Base-by-base conservation (phyloP, 176 grass and related monocot species). In the Puccinellia tenuiflora region DNA sequence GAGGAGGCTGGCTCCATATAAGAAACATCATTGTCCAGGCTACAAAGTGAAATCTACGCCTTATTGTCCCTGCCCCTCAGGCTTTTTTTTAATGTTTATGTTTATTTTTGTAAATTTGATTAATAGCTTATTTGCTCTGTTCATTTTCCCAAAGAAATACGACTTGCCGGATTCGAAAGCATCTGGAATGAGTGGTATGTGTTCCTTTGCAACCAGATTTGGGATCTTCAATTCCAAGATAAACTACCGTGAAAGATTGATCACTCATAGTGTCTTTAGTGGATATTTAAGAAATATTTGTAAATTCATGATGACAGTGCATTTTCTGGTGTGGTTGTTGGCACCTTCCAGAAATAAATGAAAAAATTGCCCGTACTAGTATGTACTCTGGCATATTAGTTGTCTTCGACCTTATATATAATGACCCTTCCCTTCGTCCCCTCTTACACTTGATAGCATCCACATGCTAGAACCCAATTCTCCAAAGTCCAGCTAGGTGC, bases 81-180 rank as follows among this genome's bases (percentile, higher is more conserved):
- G 29, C 13, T 79, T 28, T 60, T 66, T 33, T 34, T 40, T 28
- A n/a, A n/a, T n/a, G 37, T 28, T 70, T 76, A n/a, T 40, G 24
- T 14, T 72, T 60, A 54, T 86, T 50, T 80, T 72, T 61, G 33
- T 76, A 74, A 51, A 72, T 52, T 14, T 61, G 79, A 72, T 86
- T 48, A 81, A 68, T 60, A 34, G 51, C 80, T 78, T 26, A 76
- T 79, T 61, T 77, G 9, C 1, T 82, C 46, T 70, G 24, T 80
- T 37, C 55, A 80, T 79, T 73, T 28, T 25, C 39, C 17, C 6
- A 66, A 79, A 79, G 81, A 72, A 78, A 78, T 34, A 81, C 0
- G 7, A 5, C 25, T 85, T 30, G 18, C 12, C n/a, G 18, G 60
- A 57, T 35, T 48, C 4, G 3, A 60, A 24, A 16, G 52, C 22